Conservation (phyloP, 345 rosid genomes). For the Pelargonium nanum region DNA sequence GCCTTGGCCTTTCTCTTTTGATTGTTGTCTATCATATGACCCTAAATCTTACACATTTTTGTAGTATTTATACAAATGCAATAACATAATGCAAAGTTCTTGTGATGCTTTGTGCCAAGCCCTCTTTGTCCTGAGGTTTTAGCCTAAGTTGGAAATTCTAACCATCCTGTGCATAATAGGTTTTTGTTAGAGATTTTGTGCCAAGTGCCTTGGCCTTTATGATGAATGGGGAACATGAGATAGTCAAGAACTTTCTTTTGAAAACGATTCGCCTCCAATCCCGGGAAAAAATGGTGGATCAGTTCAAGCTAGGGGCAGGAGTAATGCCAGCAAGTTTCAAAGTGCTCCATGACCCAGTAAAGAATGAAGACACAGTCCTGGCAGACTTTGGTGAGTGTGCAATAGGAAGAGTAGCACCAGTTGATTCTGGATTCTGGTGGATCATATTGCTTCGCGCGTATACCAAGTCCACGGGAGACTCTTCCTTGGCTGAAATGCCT, state of each 20-base stretch:
- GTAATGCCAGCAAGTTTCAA: slow-evolving; percentile 81
- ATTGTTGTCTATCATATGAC: no score
- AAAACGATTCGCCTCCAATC: slow-evolving; percentile 54
- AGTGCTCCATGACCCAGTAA: slow-evolving; percentile 19
- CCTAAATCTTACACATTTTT: no score
- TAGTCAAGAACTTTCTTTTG: slow-evolving; percentile 59
- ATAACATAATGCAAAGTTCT: no score
- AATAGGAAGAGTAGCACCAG: slow-evolving; percentile 79
- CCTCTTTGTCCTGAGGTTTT: no score
- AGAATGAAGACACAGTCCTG: slow-evolving; percentile 33
- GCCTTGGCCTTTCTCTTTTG: slow-evolving; percentile 64
- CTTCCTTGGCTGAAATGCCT: slow-evolving; percentile 44
- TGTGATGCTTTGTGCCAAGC: no score
- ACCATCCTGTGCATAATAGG: slow-evolving; percentile 36
- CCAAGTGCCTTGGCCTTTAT: slow-evolving; percentile 70
- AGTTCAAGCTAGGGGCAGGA: slow-evolving; percentile 69
- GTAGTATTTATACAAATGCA: no score
- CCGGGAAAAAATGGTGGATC: slow-evolving; percentile 58
- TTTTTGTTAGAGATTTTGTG: slow-evolving; percentile 67
- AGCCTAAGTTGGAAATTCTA: no score
- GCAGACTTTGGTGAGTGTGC: slow-evolving; percentile 75
- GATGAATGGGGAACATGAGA: slow-evolving; percentile 65
- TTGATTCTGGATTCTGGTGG: slow-evolving; percentile 80
- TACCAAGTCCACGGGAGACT: slow-evolving; percentile 61
- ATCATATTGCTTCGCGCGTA: slow-evolving; percentile 65